phyloP scores from a whole-genome alignment of 106 monocot genomes.

The Platanthera guangdongensis region DNA sequence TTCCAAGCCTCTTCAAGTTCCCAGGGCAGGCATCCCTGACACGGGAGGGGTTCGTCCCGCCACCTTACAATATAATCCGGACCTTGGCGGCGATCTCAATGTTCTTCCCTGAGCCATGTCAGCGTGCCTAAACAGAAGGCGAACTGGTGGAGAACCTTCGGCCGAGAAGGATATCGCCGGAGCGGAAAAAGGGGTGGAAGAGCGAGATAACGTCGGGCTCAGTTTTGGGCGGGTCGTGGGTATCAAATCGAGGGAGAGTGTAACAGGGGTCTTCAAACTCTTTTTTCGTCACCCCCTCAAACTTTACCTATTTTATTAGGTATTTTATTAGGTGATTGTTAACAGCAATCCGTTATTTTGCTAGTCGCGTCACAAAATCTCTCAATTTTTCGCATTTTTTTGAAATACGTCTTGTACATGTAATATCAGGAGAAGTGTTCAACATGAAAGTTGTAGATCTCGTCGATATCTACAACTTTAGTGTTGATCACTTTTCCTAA shows the following conservation, averaged over 20 bases:
- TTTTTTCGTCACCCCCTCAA: too few relatives aligned
- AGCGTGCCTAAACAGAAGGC: conserved; percentile 12
- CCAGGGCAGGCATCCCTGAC: conserved; percentile 23
- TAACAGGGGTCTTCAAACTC: too few relatives aligned
- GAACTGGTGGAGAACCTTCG: background rate
- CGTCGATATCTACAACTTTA: too few relatives aligned
- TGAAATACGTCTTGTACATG: too few relatives aligned
- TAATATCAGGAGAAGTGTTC: too few relatives aligned
- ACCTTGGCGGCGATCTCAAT: conserved; percentile 39
- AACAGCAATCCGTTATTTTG: too few relatives aligned
- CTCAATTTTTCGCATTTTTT: too few relatives aligned
- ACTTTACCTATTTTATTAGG: too few relatives aligned
- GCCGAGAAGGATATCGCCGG: conserved; percentile 28
- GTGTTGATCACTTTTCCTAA: too few relatives aligned
- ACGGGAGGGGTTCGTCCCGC: conserved; percentile 17
- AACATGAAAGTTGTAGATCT: too few relatives aligned
- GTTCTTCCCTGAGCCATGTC: conserved; percentile 15
- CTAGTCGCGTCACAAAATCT: too few relatives aligned
- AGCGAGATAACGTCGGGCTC: conserved; percentile 42
- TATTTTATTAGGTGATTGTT: too few relatives aligned
- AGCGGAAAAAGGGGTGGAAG: conserved; percentile 22
- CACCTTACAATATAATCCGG: conserved; percentile 3
- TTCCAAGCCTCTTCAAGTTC: conserved; percentile 31
- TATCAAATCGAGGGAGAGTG: conserved; percentile 14
- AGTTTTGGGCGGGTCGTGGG: conserved; percentile 41